Evolutionary conservation across 2,329 filamentous ascomycete genomes (phyloP).

Genomic region (Hymenotorrendiella dingleyae): DNA sequence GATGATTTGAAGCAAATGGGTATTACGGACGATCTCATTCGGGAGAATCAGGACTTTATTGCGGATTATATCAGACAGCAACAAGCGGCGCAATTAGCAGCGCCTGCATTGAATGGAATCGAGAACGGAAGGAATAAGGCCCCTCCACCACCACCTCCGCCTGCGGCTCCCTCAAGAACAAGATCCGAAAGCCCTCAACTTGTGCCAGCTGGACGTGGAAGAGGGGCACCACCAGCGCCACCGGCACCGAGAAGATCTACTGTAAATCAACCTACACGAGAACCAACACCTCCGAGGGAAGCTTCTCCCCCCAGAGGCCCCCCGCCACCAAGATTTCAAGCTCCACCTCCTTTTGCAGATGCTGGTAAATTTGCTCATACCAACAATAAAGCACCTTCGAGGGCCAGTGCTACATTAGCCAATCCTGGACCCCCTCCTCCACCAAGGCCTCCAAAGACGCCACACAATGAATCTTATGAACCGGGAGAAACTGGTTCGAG

Average conservation of each 20-base stretch:
- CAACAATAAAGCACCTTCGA: slow-evolving; percentile 37
- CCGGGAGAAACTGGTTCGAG: slow-evolving; percentile 41
- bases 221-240: slow-evolving; percentile 44
- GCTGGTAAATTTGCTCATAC: slow-evolving; percentile 77
- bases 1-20: slow-evolving; percentile 58
- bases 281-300: slow-evolving; percentile 61
- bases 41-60: slow-evolving; percentile 63
- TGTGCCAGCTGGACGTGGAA: slow-evolving; percentile 25
- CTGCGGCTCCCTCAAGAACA: slow-evolving; percentile 35
- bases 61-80: slow-evolving; percentile 57
- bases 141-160: slow-evolving; percentile 58
- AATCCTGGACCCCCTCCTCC: slow-evolving; percentile 61
- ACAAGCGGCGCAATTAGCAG: slow-evolving; percentile 39
- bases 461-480: slow-evolving; percentile 60
- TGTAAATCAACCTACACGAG: slow-evolving; percentile 41
- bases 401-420: slow-evolving; percentile 43
- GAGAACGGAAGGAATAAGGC: slow-evolving; percentile 42
- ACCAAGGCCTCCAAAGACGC: slow-evolving; percentile 62
- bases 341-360: slow-evolving; percentile 81
- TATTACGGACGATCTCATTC: slow-evolving; percentile 60
- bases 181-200: slow-evolving; percentile 29
- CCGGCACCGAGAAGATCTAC: slow-evolving; percentile 55
- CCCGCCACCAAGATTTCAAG: slow-evolving; percentile 66
- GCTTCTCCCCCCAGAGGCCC: slow-evolving; percentile 57
- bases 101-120: slow-evolving; percentile 37